Evolutionary conservation across 148 eudicot genomes (phyloP).

Genomic region (Silene latifolia): DNA sequence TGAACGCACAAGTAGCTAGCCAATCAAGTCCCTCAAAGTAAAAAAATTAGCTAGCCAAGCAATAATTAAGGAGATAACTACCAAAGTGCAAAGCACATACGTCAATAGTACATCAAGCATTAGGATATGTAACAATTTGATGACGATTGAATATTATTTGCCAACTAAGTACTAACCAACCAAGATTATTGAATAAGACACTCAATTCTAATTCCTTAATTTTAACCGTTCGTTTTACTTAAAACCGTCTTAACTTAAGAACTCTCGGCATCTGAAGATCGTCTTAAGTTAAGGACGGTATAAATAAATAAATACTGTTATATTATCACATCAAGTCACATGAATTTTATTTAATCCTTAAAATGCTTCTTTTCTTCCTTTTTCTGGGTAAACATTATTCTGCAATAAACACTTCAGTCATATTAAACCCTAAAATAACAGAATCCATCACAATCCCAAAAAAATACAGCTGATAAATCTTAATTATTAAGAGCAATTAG

Average conservation of each 20-base stretch:
- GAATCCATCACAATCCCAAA: not conserved
- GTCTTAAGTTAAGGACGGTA: too few species aligned
- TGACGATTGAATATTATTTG: slow-evolving; percentile 13
- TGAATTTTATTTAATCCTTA: not conserved
- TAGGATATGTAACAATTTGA: slow-evolving; percentile 9
- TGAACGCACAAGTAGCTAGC: too few species aligned
- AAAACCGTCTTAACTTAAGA: too few species aligned
- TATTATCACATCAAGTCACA: slow-evolving; percentile 9
- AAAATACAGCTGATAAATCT: slow-evolving; percentile 1
- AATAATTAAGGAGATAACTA: slow-evolving; percentile 2
- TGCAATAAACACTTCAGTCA: not conserved
- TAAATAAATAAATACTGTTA: too few species aligned
- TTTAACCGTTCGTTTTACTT: not conserved
- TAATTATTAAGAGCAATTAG: not conserved
- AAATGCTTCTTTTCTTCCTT: not conserved
- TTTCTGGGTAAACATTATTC: slow-evolving; percentile 2
- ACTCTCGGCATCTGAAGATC: too few species aligned
- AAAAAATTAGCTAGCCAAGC: too few species aligned
- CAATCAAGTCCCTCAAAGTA: too few species aligned
- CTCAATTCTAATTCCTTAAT: not conserved
- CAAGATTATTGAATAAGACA: not conserved
- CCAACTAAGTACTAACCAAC: slow-evolving; percentile 21
- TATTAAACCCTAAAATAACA: slow-evolving; percentile 21
- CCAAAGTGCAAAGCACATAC: slow-evolving; percentile 21
- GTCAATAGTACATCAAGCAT: slow-evolving; percentile 12